Base-by-base conservation (phyloP, 2,329 filamentous ascomycete species). In the Fusarium brachygibbosum region DNA sequence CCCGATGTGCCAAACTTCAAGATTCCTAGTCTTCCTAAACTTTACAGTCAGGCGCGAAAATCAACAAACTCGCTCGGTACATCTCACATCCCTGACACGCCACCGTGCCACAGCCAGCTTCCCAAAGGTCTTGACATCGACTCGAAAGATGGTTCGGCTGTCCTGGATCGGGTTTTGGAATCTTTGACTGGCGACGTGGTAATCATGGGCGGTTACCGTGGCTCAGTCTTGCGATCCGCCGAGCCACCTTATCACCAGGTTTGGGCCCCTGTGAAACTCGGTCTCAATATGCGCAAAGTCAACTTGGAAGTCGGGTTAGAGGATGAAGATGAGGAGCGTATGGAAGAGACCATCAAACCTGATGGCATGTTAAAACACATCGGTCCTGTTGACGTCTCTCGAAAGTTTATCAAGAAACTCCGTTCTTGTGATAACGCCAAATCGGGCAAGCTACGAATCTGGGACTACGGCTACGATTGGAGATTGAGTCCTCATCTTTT, bases 401-500 rank as follows among this genome's bases (percentile, higher is more conserved):
- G 89, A 60, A 88, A 93, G 38, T 82, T 98, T 2, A 90, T 98
- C 79, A 94, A 93, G 76, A 90, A 91, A 57, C 79, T 97, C 21
- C 86, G 88, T 50, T 89, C 90, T 32, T 92, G 88, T 69, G 89
- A 93, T 14, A 97, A 97, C 74, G 89, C 88, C 3, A 86, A 87
- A 53, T 85, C 82, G 6, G 93, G 93, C 10, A 90, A 87, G 66
- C 82, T 98, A 8, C 86, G 93, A 46, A 87, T 97, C 1, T 94
- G 94, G 83, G 91, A 98, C 73, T 98, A 95, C 76, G 94, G 94
- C 19, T 98, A 97, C 74, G 95, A 98, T 79, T 98, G 95, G 95
- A 87, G 95, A 17, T 82, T 98, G 38, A 96, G 93, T 68, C 95
- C 95, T 1, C 87, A 91, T 74, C 82, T 93, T 1, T 85, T 96